Percentiles rank a stretch among this genome's conserved stretches.
These are phyloP conservation scores for Jaltomata sinuosa DNA, from an alignment of 257 asterid species.

Conservation along the genomic window DNA sequence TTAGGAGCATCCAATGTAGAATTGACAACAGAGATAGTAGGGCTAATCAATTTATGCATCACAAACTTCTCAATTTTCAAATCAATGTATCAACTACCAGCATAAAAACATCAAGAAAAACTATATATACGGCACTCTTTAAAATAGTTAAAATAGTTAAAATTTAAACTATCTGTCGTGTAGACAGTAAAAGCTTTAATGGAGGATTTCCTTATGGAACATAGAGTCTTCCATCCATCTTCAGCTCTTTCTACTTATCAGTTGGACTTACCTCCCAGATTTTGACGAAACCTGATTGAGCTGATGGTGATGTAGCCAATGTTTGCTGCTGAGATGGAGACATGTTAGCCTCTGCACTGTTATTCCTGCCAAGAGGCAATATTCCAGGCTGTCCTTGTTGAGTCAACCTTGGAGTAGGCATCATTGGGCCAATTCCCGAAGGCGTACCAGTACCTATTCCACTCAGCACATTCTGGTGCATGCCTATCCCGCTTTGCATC, in stretches of 20 bases:
- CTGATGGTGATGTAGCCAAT: constrained; percentile 44
- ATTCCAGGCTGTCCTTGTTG: constrained; percentile 34
- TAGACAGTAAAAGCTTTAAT: not conserved
- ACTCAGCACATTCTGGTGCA: constrained; percentile 49
- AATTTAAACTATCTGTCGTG: not conserved
- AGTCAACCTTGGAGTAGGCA: constrained; percentile 56
- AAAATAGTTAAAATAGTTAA: not conserved
- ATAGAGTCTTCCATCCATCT: not conserved
- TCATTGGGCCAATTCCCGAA: constrained; percentile 47
- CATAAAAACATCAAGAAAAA: not conserved
- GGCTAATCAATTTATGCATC: not conserved
- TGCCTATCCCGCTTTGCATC: not conserved
- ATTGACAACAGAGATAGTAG: not conserved
- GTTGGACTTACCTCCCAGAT: constrained; percentile 82
- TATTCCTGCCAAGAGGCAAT: constrained; percentile 55
- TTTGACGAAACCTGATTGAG: constrained; percentile 68
- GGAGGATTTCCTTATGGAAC: not conserved
- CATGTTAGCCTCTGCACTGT: constrained; percentile 40
- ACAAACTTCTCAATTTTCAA: not conserved
- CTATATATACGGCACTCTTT: not conserved
- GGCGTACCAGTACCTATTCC: constrained; percentile 25
- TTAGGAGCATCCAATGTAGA: not conserved
- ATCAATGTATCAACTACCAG: not conserved
- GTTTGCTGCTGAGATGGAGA: constrained; percentile 76
- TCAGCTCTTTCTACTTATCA: not conserved